A percentile compares a stretch with the other conserved stretches of the same genome.
Evolutionary conservation across 345 rosid genomes (phyloP).

Genomic region (Cardiospermum halicacabum): DNA sequence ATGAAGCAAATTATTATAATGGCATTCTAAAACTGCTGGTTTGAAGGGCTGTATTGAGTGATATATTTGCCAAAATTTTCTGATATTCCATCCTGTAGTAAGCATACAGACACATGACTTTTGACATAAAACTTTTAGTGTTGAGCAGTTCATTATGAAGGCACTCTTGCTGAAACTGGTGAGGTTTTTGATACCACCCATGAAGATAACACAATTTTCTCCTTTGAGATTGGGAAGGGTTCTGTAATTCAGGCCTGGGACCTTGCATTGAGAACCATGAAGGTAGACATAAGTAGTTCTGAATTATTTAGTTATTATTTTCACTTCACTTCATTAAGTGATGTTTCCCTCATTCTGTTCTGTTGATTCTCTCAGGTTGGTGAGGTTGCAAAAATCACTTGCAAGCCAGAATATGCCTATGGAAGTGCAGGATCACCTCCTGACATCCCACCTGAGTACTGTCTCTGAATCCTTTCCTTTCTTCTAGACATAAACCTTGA

Average conservation of each 20-base stretch:
- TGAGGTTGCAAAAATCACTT: conserved; percentile 85
- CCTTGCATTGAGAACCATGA: conserved; percentile 75
- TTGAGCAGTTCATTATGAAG: conserved; percentile 83
- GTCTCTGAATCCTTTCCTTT: background rate
- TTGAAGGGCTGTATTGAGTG: background rate
- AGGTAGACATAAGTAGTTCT: conserved; percentile 35
- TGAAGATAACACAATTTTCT: conserved; percentile 79
- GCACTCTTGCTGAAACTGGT: conserved; percentile 70
- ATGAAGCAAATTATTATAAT: too few species aligned
- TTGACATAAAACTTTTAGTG: conserved; percentile 3
- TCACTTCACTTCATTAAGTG: background rate
- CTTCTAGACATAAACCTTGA: background rate
- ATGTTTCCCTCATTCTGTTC: background rate
- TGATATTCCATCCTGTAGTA: background rate
- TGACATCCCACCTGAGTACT: conserved; percentile 81
- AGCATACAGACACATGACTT: background rate
- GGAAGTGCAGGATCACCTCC: conserved; percentile 89
- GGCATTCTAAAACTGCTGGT: background rate
- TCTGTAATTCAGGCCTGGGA: conserved; percentile 90
- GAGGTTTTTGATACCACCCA: conserved; percentile 86
- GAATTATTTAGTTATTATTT: background rate
- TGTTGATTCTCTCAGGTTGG: conserved; percentile 56
- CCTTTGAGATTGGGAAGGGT: conserved; percentile 86
- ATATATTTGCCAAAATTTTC: background rate
- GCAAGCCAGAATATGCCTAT: conserved; percentile 94